Conservation (phyloP, 495 filamentous ascomycete genomes). For the Niebla homalea region DNA sequence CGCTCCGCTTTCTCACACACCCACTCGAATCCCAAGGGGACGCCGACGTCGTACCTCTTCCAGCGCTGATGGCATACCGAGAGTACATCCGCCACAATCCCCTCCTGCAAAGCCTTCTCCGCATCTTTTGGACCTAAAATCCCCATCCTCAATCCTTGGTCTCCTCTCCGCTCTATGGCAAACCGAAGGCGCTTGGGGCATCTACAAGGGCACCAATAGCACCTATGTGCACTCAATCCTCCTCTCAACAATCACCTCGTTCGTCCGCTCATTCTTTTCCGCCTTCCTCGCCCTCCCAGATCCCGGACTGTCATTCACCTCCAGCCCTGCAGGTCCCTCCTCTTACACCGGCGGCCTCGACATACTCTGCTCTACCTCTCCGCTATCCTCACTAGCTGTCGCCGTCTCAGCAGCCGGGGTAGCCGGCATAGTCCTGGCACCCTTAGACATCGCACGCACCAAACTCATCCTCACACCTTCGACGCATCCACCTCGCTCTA, state of each 20-base stretch:
- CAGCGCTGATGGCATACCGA: constrained; percentile 24
- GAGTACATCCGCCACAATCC: constrained; percentile 17
- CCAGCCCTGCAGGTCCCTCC: constrained; percentile 5
- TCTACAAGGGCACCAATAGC: constrained; percentile 90
- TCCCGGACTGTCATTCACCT: constrained; percentile 32
- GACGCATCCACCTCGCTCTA: constrained; percentile 54
- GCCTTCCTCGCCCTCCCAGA: constrained; percentile 77
- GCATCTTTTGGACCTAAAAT: constrained; percentile 55
- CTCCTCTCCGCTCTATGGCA: constrained; percentile 74
- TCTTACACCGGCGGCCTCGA: constrained; percentile 34
- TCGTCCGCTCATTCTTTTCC: constrained; percentile 69
- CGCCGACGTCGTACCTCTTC: constrained; percentile 21
- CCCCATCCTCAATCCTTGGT: constrained; percentile 60
- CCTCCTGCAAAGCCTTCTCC: constrained; percentile 25
- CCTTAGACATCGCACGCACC: constrained; percentile 81
- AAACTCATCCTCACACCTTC: constrained; percentile 72
- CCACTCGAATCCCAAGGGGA: constrained; percentile 38
- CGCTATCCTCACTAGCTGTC: constrained; percentile 58
- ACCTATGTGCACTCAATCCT: constrained; percentile 79
- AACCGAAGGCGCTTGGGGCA: constrained; percentile 79
- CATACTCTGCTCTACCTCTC: constrained; percentile 58
- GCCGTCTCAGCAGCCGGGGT: constrained; percentile 72
- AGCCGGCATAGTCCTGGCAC: constrained; percentile 66
- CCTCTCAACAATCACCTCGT: constrained; percentile 73
- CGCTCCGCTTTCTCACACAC: constrained; percentile 37